A percentile compares a stretch with the other conserved stretches of the same genome.
phyloP scores from a whole-genome alignment of 805 yeast species.

The Pichia nakasei region DNA sequence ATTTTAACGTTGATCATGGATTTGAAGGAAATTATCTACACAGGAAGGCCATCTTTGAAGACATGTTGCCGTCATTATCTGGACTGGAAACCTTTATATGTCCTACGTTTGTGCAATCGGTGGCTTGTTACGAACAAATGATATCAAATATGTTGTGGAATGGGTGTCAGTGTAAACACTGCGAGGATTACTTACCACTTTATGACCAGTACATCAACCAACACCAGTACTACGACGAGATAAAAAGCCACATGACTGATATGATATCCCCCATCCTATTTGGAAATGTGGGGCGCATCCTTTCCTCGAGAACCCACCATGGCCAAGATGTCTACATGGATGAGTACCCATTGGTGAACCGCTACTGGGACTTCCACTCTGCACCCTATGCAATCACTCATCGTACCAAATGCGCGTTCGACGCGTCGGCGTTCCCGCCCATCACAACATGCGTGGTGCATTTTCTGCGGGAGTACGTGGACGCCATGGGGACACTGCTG shows the following conservation, averaged over 20 bases:
- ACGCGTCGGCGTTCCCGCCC: conserved; percentile 34
- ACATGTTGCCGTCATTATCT: conserved; percentile 37
- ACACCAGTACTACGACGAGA: conserved; percentile 49
- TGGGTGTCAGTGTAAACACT: conserved; percentile 59
- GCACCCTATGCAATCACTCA: conserved; percentile 33
- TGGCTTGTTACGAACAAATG: conserved; percentile 61
- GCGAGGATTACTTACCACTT: conserved; percentile 37
- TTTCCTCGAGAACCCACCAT: conserved; percentile 28
- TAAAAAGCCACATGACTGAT: conserved; percentile 44
- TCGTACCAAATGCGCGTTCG: conserved; percentile 31
- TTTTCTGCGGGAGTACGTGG: conserved; percentile 36
- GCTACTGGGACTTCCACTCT: conserved; percentile 39
- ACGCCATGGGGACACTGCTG: conserved; percentile 24
- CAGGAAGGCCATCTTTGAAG: conserved; percentile 43
- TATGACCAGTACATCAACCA: conserved; percentile 55
- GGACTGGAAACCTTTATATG: conserved; percentile 38
- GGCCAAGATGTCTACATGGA: conserved; percentile 19
- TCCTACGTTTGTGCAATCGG: conserved; percentile 51
- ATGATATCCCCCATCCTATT: conserved; percentile 51
- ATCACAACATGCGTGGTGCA: conserved; percentile 36
- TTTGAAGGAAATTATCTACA: conserved; percentile 67
- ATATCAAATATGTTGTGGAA: conserved; percentile 70
- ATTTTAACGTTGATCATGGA: conserved; percentile 53
- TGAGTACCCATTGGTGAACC: conserved; percentile 25
- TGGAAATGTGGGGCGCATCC: conserved; percentile 39